Conservation (phyloP, 1,139 yeast species). For the Nadsonia starkeyi-henricii region DNA sequence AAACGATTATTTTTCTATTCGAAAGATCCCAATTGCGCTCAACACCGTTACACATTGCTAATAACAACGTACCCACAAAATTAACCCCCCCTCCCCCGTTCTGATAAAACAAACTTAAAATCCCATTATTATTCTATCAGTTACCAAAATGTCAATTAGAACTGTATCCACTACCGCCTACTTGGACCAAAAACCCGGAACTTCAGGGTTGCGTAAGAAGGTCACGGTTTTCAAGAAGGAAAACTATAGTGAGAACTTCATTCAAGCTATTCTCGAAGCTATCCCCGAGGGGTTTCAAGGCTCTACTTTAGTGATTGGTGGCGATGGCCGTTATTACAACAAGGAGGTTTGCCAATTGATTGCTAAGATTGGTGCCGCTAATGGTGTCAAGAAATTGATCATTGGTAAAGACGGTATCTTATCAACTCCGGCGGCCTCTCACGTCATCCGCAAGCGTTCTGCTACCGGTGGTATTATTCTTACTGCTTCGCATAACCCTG, state of each 20-base stretch:
- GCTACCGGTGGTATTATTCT: conserved; percentile 93
- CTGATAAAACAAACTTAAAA: too few relatives aligned
- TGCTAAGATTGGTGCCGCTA: conserved; percentile 75
- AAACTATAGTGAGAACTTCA: conserved; percentile 84
- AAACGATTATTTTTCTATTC: too few relatives aligned
- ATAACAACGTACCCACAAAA: too few relatives aligned
- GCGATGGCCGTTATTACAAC: conserved; percentile 92
- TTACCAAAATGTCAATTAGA: not conserved
- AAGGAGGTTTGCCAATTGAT: conserved; percentile 70
- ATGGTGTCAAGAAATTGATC: conserved; percentile 73
- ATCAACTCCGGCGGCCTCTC: conserved; percentile 94
- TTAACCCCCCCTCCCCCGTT: too few relatives aligned
- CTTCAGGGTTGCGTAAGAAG: conserved; percentile 90
- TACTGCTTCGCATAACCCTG: conserved; percentile 98
- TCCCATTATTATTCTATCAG: too few relatives aligned
- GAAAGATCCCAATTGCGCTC: too few relatives aligned
- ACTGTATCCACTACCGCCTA: conserved; percentile 53
- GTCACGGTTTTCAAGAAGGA: conserved; percentile 70
- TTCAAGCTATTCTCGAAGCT: conserved; percentile 71
- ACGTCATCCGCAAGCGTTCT: conserved; percentile 60
- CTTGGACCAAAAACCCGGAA: conserved; percentile 92
- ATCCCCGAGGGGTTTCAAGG: conserved; percentile 79
- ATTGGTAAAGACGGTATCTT: conserved; percentile 80
- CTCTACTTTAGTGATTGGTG: conserved; percentile 81
- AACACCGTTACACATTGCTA: too few relatives aligned